phyloP scores from a whole-genome alignment of 2,329 filamentous ascomycete genomes.

The Lasiodiplodia sp. region DNA sequence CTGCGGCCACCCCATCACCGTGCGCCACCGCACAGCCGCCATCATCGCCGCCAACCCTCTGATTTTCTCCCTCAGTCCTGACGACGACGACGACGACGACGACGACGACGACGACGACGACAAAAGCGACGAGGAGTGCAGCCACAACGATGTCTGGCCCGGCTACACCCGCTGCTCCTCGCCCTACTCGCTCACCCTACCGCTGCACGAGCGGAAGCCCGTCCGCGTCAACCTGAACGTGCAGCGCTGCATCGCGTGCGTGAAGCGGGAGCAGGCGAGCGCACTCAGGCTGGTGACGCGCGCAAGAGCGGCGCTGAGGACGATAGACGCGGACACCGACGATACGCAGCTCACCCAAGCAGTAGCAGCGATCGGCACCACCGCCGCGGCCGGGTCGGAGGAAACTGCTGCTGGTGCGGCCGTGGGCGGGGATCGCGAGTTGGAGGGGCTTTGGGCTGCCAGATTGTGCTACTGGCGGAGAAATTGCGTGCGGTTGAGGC shows the following conservation, averaged over 20 bases:
- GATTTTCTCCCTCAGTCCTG: neutral
- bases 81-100: neutral
- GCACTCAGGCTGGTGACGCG: neutral
- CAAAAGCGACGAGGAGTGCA: neutral
- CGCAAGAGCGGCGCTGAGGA: neutral
- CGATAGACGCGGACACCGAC: too few species aligned
- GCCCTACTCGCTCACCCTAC: neutral
- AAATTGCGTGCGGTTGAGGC: neutral
- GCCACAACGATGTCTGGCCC: neutral
- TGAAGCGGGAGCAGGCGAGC: neutral
- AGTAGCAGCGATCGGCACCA: too few species aligned
- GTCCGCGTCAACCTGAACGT: neutral
- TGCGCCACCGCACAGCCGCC: neutral
- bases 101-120: neutral
- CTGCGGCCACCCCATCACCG: slow-evolving; percentile 9
- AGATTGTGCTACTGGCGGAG: neutral
- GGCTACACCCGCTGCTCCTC: neutral
- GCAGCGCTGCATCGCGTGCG: neutral
- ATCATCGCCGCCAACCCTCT: neutral
- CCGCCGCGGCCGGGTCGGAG: neutral
- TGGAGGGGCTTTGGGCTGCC: neutral
- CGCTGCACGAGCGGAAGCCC: neutral
- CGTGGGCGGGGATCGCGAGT: neutral
- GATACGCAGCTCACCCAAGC: too few species aligned
- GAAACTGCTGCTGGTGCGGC: neutral